Evolutionary conservation across 306 rosid genomes (phyloP), one percentile per base, ranked within the genome.

Genomic region (Dalbergia oliveri): DNA sequence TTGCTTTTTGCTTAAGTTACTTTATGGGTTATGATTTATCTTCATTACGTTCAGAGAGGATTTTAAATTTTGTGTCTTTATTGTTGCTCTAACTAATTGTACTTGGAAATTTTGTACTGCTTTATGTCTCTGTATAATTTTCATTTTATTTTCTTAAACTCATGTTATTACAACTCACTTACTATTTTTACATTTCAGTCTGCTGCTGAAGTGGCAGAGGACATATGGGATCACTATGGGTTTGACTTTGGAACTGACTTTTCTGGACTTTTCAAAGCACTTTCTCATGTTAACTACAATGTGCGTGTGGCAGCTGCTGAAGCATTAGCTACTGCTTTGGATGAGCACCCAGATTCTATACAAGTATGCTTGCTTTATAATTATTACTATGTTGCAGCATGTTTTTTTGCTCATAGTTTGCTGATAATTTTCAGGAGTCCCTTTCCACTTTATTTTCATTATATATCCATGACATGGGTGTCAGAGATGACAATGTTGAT

Each of bases 181-280:
- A 61, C 37, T 15, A 33, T 74, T 73, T 72, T 44, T 31, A 26
- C 18, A 45, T 80, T 80, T 66, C 97, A 95, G 99, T 87, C 90
- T 34, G 94, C 93, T 81, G 99, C 99, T 75, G 94, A 90, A 88
- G 88, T 85, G 13, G 96, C 99, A 39, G 99, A 95, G 81, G 98
- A 89, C 82, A 81, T 95, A 71, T 95, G 98, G 99, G 99, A 95
- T 87, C 98, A 94, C 74, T 95, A 95, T 76, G 97, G 98, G 49
- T 61, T 90, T 87, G 96, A 91, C 58, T 90, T 93, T 86, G 99
- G 98, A 85, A 91, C 88, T 54, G 97, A 95, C 82, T 91, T 88
- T 87, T 93, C 98, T 0, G 91, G 98, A 71, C 93, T 95, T 81
- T 89, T 84, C 85, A 93, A 82, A 86, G 99, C 97, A 49, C 98